phyloP scores from a whole-genome alignment of 2,329 filamentous ascomycete genomes.

The Fusarium dlaminii region DNA sequence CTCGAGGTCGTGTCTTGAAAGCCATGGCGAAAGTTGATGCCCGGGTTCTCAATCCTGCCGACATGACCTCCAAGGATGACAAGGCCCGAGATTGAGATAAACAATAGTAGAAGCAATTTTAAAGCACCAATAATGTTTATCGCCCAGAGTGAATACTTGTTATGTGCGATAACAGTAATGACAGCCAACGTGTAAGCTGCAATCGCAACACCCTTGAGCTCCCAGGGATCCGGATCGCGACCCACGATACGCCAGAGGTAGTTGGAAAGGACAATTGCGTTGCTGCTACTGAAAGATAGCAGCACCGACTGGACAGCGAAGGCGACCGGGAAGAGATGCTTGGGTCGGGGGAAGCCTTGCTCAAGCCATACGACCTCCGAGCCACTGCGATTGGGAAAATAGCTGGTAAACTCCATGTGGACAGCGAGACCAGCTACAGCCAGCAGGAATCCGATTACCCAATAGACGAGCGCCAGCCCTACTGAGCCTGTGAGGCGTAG shows the following conservation, averaged over 20 bases:
- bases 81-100: constrained; percentile 68
- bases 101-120: constrained; percentile 69
- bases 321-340: constrained; percentile 69
- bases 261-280: constrained; percentile 67
- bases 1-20: constrained; percentile 49
- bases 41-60: constrained; percentile 43
- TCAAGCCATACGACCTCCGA: constrained; percentile 75
- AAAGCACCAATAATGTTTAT: constrained; percentile 66
- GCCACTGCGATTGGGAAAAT: constrained; percentile 73
- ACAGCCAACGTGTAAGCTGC: constrained; percentile 69
- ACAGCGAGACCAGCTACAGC: constrained; percentile 63
- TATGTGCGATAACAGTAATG: constrained; percentile 64
- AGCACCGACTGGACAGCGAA: constrained; percentile 72
- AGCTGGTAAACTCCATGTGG: constrained; percentile 71
- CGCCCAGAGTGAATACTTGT: constrained; percentile 64
- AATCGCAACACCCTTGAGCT: constrained; percentile 72
- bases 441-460: constrained; percentile 70
- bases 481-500: constrained; percentile 68
- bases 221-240: constrained; percentile 64
- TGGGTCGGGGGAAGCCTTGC: constrained; percentile 71
- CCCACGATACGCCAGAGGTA: constrained; percentile 70
- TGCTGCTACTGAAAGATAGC: constrained; percentile 72
- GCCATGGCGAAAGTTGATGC: constrained; percentile 48
- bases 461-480: constrained; percentile 70
- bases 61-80: constrained; percentile 62